Evolutionary conservation across 2,329 filamentous ascomycete genomes (phyloP), one percentile per base, ranked within the genome.

Genomic region (Ascochyta pisi): DNA sequence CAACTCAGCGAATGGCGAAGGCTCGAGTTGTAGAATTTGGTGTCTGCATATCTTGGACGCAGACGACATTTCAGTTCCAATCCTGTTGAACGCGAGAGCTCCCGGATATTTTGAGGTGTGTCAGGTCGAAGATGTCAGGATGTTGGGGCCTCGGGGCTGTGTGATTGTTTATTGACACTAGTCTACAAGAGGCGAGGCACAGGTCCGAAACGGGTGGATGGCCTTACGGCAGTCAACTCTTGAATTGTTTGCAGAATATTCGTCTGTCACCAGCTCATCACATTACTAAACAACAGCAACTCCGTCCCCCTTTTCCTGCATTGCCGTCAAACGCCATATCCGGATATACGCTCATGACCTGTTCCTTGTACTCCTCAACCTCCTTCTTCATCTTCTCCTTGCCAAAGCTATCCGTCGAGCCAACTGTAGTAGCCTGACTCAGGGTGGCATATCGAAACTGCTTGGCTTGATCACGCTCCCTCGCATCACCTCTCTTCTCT

Each of bases 1-100:
- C 38, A 74, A 53, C 13, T 59, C 37, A 6, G 77, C 77, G 54
- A 78, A 72, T 1, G 66, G 48, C 0, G 77, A 79, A 1, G 68
- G 57, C 2, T 68, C 61, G 15, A 73, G 55, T 23, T 58, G 54
- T 7, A 62, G 43, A 9, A 52, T 24, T 7, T 43, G 15, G 40
- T 58, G 50, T 10, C 33, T 51, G 19, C 55, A 54, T 26, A 15
- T 31, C 29, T 15, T 31, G 5, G 29, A 31, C 13, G 29, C 13
- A 12, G 29, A 31, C 13, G 29, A 13, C 29, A 31, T 31, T 12
- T 31, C 29, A 10, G 12, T 10, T 29, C 12, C 27, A 29, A 29
- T 10, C 27, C 27, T 7, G 27, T 10, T 8, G 3, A 10, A 29
- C 12, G 27, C 27, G 27, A 9, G 6, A 9, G 8, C 8, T 26